Base-by-base conservation (phyloP, 371 early-diverging fungal genomes). In the Lichtheimia ramosa region DNA sequence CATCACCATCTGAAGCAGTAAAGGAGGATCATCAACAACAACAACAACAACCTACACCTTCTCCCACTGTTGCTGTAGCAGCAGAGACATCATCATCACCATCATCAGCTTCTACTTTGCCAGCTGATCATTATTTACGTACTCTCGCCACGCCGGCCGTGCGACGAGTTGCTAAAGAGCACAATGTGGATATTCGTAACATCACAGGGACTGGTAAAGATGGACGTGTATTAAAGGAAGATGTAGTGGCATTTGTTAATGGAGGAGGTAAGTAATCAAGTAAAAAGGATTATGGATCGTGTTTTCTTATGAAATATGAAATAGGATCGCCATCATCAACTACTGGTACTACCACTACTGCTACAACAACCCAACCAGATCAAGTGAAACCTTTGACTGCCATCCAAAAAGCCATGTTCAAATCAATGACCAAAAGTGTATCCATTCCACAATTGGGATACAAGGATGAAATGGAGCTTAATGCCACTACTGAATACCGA, bases 391-490 rank as follows among this genome's bases (percentile, higher is more conserved):
- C 90, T 10, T 83, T 96, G 51, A 87, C 85, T 18, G 75, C 80
- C 55, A 89, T 97, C 50, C 96, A 98, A 79, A 92, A 92, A 63
- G 94, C 96, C 65, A 98, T 98, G 99, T 95, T 94, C 83, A 93
- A 94, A 69, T 80, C 86, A 28, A 98, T 98, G 99, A 92, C 96
- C 5, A 85, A 86, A 49, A 94, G 97, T 0, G 85, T 97, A 1
- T 56, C 79, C 5, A 97, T 98, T 59, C 99, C 99, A 6, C 97
- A 96, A 70, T 91, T 98, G 74, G 92, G 96, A 7, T 97, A 87
- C 81, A 85, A 91, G 46, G 99, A 98, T 63, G 94, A 95, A 66
- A 89, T 97, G 61, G 76, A 84, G 48, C 63, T 96, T 25, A 89
- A 93, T 65, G 78, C 83, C 13, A 72, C 87, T 1, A 79, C 85